These are phyloP conservation scores for Amphibolis antarctica DNA, from an alignment of 106 monocot species.

Conservation along the genomic window DNA sequence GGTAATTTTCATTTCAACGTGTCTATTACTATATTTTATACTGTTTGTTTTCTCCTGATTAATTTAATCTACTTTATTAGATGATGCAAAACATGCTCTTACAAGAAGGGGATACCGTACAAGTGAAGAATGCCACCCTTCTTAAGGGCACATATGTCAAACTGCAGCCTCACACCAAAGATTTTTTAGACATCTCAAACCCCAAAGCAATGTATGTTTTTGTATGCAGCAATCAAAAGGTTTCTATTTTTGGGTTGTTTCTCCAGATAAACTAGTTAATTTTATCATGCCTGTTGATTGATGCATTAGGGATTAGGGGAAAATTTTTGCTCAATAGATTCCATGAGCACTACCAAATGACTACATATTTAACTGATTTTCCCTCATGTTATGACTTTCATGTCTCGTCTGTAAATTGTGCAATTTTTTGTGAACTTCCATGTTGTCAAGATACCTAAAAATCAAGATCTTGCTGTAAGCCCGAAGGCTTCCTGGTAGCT, in stretches of 20 bases:
- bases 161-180: conserved; percentile 24
- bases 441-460: no score
- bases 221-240: background rate
- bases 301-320: no score
- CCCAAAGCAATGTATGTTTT: conserved; percentile 22
- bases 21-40: background rate
- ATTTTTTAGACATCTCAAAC: conserved; percentile 25
- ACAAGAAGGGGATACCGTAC: conserved; percentile 22
- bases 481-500: no score
- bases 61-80: conserved; percentile 1
- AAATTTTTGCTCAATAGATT: no score
- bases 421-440: no score
- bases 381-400: no score
- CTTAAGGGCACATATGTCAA: conserved; percentile 25
- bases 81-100: conserved; percentile 32
- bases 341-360: no score
- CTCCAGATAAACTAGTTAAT: no score
- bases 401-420: no score
- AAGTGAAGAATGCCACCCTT: conserved; percentile 20
- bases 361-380: no score
- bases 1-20: conserved; percentile 1
- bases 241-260: background rate
- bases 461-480: no score
- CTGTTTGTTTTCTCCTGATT: background rate
- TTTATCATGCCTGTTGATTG: no score